Base-by-base conservation (phyloP, 306 rosid species). In the Fragaria nilgerrensis region DNA sequence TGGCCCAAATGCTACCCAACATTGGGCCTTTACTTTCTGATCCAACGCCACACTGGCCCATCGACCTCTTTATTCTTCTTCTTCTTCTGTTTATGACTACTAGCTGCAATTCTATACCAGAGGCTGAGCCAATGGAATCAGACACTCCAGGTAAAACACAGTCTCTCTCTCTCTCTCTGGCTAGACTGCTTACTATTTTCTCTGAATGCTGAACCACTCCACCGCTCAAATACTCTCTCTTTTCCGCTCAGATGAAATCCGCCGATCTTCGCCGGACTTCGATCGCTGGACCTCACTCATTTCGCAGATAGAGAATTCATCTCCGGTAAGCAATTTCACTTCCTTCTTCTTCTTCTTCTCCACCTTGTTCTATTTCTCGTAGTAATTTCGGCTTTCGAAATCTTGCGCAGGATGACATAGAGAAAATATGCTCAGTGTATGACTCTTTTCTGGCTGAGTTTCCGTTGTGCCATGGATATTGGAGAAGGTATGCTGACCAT, bases 401-500 rank as follows among this genome's bases (percentile, higher is more conserved):
- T 23, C 73, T 67, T 77, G 16, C 87, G 87, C 88, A 94, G 98
- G 96, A 89, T 74, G 87, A 86, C 70, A 20, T 80, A 68, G 85
- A 86, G 77, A 89, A 86, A 73, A 83, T 90, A 68, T 81, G 88
- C 50, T 76, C 85, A 71, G 93, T 87, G 50, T 94, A 89, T 73
- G 90, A 90, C 52, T 65, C 87, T 64, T 94, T 92, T 85, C 83
- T 94, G 86, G 89, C 92, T 1, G 74, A 89, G 85, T 94, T 86
- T 75, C 96, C 98, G 63, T 73, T 94, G 85, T 94, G 98, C 88
- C 84, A 89, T 75, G 94, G 97, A 75, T 94, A 94, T 77, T 94
- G 97, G 98, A 82, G 89, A 84, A 90, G 84, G 79, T 94, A 90
- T 68, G 96, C 90, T 56, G 82, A 82, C 39, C 96, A 86, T 75